These are phyloP conservation scores for Cicer pinnatifidum DNA, from an alignment of 306 rosid genomes.

Conservation along the genomic window DNA sequence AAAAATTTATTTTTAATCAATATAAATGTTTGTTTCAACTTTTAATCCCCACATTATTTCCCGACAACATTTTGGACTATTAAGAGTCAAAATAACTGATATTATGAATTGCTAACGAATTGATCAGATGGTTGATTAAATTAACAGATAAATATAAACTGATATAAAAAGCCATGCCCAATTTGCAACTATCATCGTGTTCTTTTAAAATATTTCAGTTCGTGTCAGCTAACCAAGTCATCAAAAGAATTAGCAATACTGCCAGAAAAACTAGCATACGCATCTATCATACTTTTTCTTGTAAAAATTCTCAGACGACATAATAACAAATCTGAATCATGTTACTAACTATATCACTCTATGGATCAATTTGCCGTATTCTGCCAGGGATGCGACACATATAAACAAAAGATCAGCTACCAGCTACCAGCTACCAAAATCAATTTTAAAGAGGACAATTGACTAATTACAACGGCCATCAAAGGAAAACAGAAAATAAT, in stretches of 20 bases:
- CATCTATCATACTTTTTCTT: neutral
- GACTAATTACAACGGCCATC: slow-evolving; percentile 61
- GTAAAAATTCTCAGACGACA: neutral
- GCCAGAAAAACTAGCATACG: slow-evolving; percentile 4
- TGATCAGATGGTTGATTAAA: neutral
- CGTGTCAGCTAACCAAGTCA: neutral
- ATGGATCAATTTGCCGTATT: neutral
- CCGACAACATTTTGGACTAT: no score
- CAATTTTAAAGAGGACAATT: slow-evolving; percentile 32
- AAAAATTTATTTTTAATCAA: no score
- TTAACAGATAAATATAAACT: neutral
- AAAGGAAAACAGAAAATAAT: slow-evolving; percentile 27
- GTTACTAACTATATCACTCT: neutral
- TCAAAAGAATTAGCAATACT: slow-evolving; percentile 11
- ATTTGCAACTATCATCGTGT: neutral
- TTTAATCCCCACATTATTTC: no score
- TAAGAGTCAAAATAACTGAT: no score
- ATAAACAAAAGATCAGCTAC: slow-evolving; percentile 32
- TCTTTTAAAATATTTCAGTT: neutral
- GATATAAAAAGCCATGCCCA: neutral
- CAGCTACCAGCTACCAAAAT: slow-evolving; percentile 35
- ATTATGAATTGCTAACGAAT: no score
- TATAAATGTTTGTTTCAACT: no score
- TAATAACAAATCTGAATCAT: slow-evolving; percentile 36
- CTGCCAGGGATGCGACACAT: slow-evolving; percentile 21